Evolutionary conservation across 1,139 yeast species (phyloP).

Genomic region (Wickerhamomyces sp.): DNA sequence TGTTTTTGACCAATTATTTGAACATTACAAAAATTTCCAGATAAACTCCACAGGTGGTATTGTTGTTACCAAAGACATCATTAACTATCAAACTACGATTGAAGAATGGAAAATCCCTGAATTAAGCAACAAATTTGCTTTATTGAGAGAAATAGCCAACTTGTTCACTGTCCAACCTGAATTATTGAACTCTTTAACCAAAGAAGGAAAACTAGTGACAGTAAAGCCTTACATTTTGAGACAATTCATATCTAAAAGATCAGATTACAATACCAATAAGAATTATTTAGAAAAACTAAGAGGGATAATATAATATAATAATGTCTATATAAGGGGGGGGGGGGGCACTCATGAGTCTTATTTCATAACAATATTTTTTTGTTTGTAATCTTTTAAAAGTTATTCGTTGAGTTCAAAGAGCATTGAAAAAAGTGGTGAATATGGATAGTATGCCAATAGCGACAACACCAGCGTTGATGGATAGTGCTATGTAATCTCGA

Average conservation of each 20-base stretch:
- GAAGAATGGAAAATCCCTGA: conserved; percentile 67
- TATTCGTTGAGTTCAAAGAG: too few relatives aligned
- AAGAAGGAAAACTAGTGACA: conserved; percentile 74
- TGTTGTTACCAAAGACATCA: conserved; percentile 79
- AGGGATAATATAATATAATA: conserved; percentile 16
- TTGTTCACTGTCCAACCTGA: conserved; percentile 78
- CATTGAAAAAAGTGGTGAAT: conserved; percentile 18
- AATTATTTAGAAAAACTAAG: conserved; percentile 47
- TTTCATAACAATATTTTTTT: neutral
- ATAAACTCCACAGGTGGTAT: conserved; percentile 83
- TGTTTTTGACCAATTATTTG: conserved; percentile 56
- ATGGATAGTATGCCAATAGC: conserved; percentile 11
- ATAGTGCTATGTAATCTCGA: conserved; percentile 12
- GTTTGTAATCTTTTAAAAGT: too few relatives aligned
- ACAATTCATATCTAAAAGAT: conserved; percentile 66
- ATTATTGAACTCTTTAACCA: conserved; percentile 70
- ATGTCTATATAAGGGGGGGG: too few relatives aligned
- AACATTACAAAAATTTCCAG: conserved; percentile 71
- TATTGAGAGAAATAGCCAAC: conserved; percentile 79
- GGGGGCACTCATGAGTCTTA: too few relatives aligned
- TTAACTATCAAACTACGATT: conserved; percentile 68
- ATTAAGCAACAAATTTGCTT: conserved; percentile 63
- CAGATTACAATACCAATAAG: conserved; percentile 51
- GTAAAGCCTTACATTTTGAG: conserved; percentile 65
- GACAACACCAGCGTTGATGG: conserved; percentile 7